These are phyloP conservation scores for Verbascum thapsus DNA, from an alignment of 257 asterid genomes.

Conservation along the genomic window DNA sequence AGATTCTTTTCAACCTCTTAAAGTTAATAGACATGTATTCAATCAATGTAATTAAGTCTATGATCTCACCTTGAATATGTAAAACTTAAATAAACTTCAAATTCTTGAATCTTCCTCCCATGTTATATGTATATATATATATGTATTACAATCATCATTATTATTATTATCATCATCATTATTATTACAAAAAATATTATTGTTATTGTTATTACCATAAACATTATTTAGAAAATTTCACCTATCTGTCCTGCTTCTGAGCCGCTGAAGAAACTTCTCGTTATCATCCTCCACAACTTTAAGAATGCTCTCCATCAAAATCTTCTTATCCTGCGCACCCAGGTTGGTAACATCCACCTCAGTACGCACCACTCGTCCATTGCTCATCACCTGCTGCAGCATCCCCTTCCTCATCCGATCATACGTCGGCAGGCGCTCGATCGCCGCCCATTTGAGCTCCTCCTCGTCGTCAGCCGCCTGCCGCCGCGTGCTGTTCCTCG, in stretches of 20 bases:
- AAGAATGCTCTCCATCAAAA: slow-evolving; percentile 53
- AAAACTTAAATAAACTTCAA: too few species aligned
- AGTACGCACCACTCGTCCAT: slow-evolving; percentile 40
- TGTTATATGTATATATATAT: too few species aligned
- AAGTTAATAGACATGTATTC: too few species aligned
- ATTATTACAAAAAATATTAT: too few species aligned
- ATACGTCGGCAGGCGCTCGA: slow-evolving; percentile 60
- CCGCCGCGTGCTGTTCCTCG: slow-evolving; percentile 43
- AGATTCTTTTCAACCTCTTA: too few species aligned
- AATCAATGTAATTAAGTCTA: too few species aligned
- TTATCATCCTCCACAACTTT: slow-evolving; percentile 59
- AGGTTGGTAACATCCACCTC: slow-evolving; percentile 55
- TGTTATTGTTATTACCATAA: too few species aligned
- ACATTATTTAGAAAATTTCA: slow-evolving; percentile 20
- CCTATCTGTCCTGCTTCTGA: slow-evolving; percentile 62
- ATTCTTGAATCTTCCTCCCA: too few species aligned
- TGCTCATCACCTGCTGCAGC: slow-evolving; percentile 48
- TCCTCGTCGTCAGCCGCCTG: slow-evolving; percentile 54
- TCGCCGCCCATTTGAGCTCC: slow-evolving; percentile 69
- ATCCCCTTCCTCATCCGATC: slow-evolving; percentile 58
- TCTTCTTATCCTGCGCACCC: slow-evolving; percentile 50
- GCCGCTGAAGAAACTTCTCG: slow-evolving; percentile 51
- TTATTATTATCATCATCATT: too few species aligned
- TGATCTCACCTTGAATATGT: too few species aligned
- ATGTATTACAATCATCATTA: too few species aligned